Evolutionary conservation across 2,329 filamentous ascomycete species (phyloP).

Genomic region (Sporothrix globosa): DNA sequence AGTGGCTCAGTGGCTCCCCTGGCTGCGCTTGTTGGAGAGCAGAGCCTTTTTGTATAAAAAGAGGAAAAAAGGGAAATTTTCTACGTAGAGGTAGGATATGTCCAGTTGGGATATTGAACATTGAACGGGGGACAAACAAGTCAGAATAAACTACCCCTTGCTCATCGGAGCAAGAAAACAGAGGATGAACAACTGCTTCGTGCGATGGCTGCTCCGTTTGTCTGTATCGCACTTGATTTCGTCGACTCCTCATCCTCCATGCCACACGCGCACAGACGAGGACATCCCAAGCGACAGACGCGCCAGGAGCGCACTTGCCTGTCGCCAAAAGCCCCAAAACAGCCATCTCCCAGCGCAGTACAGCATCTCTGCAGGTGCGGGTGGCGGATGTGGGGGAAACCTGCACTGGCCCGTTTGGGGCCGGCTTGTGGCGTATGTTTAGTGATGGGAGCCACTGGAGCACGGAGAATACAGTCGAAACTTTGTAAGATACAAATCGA

Average conservation of each 20-base stretch:
- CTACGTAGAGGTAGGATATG: too few relatives aligned
- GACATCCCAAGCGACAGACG: too few relatives aligned
- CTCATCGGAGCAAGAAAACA: not conserved
- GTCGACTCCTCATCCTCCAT: too few relatives aligned
- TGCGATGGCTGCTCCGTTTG: not conserved
- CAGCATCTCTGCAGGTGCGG: not conserved
- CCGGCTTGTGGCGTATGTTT: constrained; percentile 17
- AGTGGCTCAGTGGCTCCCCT: not conserved
- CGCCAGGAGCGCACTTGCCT: too few relatives aligned
- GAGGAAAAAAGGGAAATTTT: constrained; percentile 7
- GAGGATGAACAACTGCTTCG: constrained; percentile 1
- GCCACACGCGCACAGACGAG: too few relatives aligned
- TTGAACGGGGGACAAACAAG: not conserved
- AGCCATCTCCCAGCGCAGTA: too few relatives aligned
- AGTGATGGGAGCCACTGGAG: not conserved
- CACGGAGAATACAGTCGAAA: too few relatives aligned
- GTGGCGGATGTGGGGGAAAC: constrained; percentile 6
- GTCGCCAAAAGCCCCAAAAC: not conserved
- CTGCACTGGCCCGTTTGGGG: constrained; percentile 7
- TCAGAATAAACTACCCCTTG: not conserved
- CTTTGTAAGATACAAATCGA: too few relatives aligned
- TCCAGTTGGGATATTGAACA: not conserved
- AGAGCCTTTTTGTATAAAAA: constrained; percentile 9
- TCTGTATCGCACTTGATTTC: too few relatives aligned
- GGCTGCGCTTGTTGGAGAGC: not conserved